These are phyloP conservation scores for Passiflora organensis DNA, from an alignment of 345 rosid genomes.

Conservation along the genomic window DNA sequence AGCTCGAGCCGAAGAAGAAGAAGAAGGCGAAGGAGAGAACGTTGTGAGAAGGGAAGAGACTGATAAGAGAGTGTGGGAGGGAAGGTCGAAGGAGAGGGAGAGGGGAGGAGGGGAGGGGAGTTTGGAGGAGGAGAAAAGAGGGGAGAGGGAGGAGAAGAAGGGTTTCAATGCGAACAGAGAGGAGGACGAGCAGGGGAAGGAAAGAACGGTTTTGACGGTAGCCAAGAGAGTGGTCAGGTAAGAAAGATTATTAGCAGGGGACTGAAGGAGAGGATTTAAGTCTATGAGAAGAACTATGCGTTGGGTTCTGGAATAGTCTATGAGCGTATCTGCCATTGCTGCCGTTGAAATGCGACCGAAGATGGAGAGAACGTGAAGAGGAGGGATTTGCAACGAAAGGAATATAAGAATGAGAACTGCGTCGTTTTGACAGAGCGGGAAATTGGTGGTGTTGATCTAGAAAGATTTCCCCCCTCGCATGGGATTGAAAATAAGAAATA, in stretches of 20 bases:
- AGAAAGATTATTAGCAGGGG: slow-evolving; percentile 21
- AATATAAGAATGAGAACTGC: background rate
- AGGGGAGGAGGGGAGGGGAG: slow-evolving; percentile 43
- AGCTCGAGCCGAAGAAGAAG: slow-evolving; percentile 24
- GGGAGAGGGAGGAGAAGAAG: slow-evolving; percentile 83
- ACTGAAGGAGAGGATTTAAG: slow-evolving; percentile 57
- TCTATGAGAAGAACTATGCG: slow-evolving; percentile 74
- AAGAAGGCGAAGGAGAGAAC: slow-evolving; percentile 8
- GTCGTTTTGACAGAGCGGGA: slow-evolving; percentile 13
- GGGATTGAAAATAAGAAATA: no score
- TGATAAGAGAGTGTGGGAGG: slow-evolving; percentile 43
- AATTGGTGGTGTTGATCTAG: background rate
- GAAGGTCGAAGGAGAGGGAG: slow-evolving; percentile 63
- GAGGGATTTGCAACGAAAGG: background rate
- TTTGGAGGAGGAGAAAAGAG: slow-evolving; percentile 85
- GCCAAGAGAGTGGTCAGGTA: slow-evolving; percentile 46
- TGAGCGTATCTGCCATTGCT: slow-evolving; percentile 40
- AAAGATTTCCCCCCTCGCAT: background rate
- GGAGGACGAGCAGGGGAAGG: slow-evolving; percentile 48
- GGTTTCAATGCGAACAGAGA: slow-evolving; percentile 75
- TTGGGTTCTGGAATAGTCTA: slow-evolving; percentile 52
- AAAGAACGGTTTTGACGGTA: slow-evolving; percentile 48
- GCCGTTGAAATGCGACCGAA: slow-evolving; percentile 1
- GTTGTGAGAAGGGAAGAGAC: slow-evolving; percentile 34
- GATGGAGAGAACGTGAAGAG: background rate